These are phyloP conservation scores for Wallacemonas rigidus DNA, from an alignment of 208 protist genomes.

Conservation along the genomic window DNA sequence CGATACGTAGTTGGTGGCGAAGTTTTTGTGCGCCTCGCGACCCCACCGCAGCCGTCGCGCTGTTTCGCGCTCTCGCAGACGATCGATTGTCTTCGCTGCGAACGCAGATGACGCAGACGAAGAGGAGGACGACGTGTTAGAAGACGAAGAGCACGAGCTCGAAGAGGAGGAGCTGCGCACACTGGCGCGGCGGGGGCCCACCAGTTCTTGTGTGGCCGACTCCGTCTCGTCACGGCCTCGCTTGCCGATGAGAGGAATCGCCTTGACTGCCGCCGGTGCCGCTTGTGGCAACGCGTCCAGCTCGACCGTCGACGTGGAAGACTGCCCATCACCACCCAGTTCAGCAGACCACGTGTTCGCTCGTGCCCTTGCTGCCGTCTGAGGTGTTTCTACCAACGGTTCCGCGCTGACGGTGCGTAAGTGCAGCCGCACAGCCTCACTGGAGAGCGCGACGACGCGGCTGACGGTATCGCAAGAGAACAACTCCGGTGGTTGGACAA, in stretches of 20 bases:
- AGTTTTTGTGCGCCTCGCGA: constrained; percentile 36
- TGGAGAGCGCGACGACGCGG: constrained; percentile 20
- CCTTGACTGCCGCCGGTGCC: background rate
- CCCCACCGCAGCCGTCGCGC: constrained; percentile 31
- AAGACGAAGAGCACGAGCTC: background rate
- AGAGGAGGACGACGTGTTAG: background rate
- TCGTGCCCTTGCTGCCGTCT: background rate
- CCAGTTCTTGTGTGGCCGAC: no score
- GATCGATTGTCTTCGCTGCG: constrained; percentile 16
- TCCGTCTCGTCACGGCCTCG: background rate
- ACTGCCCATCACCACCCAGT: background rate
- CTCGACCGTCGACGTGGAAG: constrained; percentile 1
- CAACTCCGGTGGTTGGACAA: background rate
- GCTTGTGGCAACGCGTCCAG: background rate
- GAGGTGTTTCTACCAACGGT: background rate
- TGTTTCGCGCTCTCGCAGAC: constrained; percentile 20
- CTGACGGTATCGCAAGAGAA: constrained; percentile 23
- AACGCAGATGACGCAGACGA: background rate
- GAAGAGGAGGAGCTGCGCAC: background rate
- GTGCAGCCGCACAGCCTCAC: constrained; percentile 26
- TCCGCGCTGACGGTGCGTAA: background rate
- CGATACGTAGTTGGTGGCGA: constrained; percentile 35
- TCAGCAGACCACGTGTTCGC: background rate
- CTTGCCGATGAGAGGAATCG: background rate
- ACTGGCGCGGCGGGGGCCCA: no score